Base-by-base conservation (phyloP, 805 yeast genomes). In the Barnettozyma californica region DNA sequence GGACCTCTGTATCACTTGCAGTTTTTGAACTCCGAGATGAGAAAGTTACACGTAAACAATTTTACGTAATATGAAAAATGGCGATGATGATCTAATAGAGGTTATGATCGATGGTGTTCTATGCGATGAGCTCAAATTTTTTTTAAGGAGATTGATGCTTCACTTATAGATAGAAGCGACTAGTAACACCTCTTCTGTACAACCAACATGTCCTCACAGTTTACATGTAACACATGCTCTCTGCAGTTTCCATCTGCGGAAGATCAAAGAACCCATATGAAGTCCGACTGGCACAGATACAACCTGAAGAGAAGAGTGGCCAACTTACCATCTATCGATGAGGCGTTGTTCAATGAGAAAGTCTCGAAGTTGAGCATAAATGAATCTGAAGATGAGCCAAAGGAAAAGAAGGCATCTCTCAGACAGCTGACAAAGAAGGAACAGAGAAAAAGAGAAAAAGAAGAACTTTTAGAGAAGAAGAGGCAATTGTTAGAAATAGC, bases 201-300 rank as follows among this genome's bases (percentile, higher is more conserved):
- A 33, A 16, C 23, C 23, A 45, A 16, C n/a, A 47, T 47, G 50
- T 42, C 50, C 11, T 34, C 43, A 16, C 42, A 27, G 55, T 72
- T 66, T 59, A 90, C 98, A 8, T 94, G 99, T 73, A 87, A 90
- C 64, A 83, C 96, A 21, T 94, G 99, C 67, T 83, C 80, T 25
- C 74, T 92, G 54, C 83, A 82, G 44, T 94, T 94, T 59, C 78
- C 83, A 25, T 68, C 80, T 10, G 81, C 95, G 2, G 86, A 79
- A 46, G 79, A 79, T 60, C 99, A 94, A 69, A 76, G 98, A 58
- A 70, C 73, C 45, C 99, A 94, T 65, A 94, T 94, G 99, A 88
- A 87, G 63, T 80, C 96, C 2, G 99, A 94, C 53, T 94, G 99
- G 99, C 99, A 94, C 68, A 78, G 98, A 61, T 94, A 94, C 68